Percentiles rank a stretch among this genome's conserved stretches.
Conservation (phyloP, 352 stramenopile species). For the Phytophthora citricola region DNA sequence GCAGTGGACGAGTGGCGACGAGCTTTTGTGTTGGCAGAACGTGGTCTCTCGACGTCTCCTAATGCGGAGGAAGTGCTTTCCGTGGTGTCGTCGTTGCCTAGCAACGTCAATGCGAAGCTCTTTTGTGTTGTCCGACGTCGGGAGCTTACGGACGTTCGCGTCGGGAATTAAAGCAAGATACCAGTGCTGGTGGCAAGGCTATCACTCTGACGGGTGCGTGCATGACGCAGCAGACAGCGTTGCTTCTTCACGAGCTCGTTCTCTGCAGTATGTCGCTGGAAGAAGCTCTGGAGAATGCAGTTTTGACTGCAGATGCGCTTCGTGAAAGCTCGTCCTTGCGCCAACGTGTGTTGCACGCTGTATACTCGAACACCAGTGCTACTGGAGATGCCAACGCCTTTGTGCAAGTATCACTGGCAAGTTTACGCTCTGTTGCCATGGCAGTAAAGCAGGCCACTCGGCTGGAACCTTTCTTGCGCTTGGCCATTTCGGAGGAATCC, state of each 20-base stretch:
- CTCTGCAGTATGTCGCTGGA: conserved; percentile 27
- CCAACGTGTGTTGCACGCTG: conserved; percentile 15
- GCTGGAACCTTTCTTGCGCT: conserved; percentile 24
- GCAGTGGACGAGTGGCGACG: conserved; percentile 35
- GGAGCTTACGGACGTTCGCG: conserved; percentile 18
- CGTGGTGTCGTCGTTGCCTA: conserved; percentile 9
- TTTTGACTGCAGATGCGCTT: conserved; percentile 31
- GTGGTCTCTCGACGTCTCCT: conserved; percentile 5
- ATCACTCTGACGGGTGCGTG: conserved; percentile 39
- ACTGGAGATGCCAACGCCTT: conserved; percentile 8
- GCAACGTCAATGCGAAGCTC: conserved; percentile 8
- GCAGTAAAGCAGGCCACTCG: conserved; percentile 30
- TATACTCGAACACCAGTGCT: conserved; percentile 4
- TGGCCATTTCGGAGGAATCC: conserved; percentile 28
- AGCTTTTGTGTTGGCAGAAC: conserved; percentile 33
- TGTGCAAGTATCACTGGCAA: conserved; percentile 17
- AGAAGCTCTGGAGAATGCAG: conserved; percentile 34
- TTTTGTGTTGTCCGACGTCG: conserved; percentile 33
- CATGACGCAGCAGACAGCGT: conserved; percentile 41
- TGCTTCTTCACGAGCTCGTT: conserved; percentile 36
- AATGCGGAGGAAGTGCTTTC: conserved; percentile 16
- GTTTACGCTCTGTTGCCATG: conserved; percentile 38
- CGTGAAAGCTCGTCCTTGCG: conserved; percentile 23
- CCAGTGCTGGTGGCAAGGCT: conserved; percentile 13
- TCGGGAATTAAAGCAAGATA: conserved; percentile 17